A percentile compares a stretch with the other conserved stretches of the same genome.
phyloP scores from a whole-genome alignment of 495 filamentous ascomycete genomes.

The Pseudevernia furfuracea region DNA sequence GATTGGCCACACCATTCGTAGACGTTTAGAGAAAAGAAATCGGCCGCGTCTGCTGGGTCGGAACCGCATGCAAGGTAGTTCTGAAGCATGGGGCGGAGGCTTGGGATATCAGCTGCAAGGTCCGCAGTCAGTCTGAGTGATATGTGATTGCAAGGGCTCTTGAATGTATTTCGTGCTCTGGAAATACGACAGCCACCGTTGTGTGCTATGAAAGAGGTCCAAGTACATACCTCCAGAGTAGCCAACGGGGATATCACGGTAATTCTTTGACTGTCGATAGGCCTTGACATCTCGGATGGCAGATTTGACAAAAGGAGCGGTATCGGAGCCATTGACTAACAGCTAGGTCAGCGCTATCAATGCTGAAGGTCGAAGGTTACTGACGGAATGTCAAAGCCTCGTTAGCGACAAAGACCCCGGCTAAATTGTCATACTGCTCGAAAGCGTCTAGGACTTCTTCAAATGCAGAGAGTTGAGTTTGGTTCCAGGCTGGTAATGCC shows the following conservation, averaged over 20 bases:
- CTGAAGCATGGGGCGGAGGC: slow-evolving; percentile 76
- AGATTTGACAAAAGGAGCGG: slow-evolving; percentile 76
- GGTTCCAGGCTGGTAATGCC: slow-evolving; percentile 54
- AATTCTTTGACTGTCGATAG: slow-evolving; percentile 67
- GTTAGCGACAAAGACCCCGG: slow-evolving; percentile 81
- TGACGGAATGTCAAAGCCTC: slow-evolving; percentile 62
- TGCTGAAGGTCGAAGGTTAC: slow-evolving; percentile 23
- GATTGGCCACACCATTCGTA: slow-evolving; percentile 79
- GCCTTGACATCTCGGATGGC: slow-evolving; percentile 75
- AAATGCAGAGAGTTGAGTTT: slow-evolving; percentile 58
- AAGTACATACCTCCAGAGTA: slow-evolving; percentile 57
- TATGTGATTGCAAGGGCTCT: background rate
- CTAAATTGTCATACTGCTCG: slow-evolving; percentile 66
- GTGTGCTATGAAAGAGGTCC: background rate
- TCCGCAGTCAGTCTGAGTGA: slow-evolving; percentile 8
- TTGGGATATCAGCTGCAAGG: slow-evolving; percentile 59
- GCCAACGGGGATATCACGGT: slow-evolving; percentile 75
- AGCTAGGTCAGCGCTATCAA: slow-evolving; percentile 15
- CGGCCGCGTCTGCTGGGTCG: slow-evolving; percentile 60
- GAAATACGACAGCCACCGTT: background rate
- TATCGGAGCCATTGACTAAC: slow-evolving; percentile 48
- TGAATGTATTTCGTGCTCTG: background rate
- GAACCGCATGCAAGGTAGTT: slow-evolving; percentile 75
- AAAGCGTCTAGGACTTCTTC: slow-evolving; percentile 70
- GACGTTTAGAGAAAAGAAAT: slow-evolving; percentile 80